These are phyloP conservation scores for Fraxinus sp. DNA, from an alignment of 305 asterid genomes.

Conservation along the genomic window DNA sequence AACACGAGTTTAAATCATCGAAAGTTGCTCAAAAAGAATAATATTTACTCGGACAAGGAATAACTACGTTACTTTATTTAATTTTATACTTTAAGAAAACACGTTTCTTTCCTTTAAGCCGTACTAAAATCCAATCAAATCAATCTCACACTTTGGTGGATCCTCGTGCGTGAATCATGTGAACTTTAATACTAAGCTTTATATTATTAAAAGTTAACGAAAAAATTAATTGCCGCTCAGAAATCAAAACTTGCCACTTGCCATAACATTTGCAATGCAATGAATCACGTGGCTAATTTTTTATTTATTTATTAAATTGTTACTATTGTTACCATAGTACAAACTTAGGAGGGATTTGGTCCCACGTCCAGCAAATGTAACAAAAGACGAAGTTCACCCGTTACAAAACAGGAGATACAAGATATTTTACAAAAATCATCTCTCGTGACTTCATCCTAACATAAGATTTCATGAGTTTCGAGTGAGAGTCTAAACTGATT, in stretches of 20 bases:
- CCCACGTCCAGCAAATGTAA: not conserved
- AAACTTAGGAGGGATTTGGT: not conserved
- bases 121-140: not conserved
- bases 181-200: slow-evolving; percentile 14
- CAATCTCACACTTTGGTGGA: slow-evolving; percentile 14
- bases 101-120: slow-evolving; percentile 22
- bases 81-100: slow-evolving; percentile 16
- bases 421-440: not conserved
- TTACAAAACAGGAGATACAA: no score
- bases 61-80: slow-evolving; percentile 33
- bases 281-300: not conserved
- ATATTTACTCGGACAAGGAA: slow-evolving; percentile 32
- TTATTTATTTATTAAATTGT: not conserved
- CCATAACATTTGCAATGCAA: not conserved
- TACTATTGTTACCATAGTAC: not conserved
- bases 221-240: not conserved
- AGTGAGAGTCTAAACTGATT: not conserved
- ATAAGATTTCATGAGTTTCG: not conserved
- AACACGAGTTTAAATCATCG: slow-evolving; percentile 32
- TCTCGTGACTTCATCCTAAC: not conserved
- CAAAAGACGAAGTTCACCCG: no score
- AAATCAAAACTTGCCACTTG: not conserved
- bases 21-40: not conserved
- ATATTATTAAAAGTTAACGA: not conserved
- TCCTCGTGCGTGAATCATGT: slow-evolving; percentile 4